Evolutionary conservation across 2,329 filamentous ascomycete species (phyloP).

Genomic region (Xylaria sp.): DNA sequence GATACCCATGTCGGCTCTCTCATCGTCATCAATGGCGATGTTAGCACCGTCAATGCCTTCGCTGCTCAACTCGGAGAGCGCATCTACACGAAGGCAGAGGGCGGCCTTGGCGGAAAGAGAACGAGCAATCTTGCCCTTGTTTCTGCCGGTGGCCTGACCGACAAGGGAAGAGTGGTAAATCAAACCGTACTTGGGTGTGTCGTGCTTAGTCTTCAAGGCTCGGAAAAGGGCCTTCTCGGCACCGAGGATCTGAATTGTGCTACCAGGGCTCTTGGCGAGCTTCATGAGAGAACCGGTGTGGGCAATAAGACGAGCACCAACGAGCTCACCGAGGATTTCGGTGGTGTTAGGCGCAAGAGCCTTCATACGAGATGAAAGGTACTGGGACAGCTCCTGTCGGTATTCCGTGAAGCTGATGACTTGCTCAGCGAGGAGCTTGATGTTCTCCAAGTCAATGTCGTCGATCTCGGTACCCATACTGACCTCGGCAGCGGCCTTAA

Average conservation of each 20-base stretch:
- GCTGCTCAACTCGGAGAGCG: conserved; percentile 70
- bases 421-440: conserved; percentile 84
- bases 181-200: conserved; percentile 96
- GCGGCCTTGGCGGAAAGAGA: conserved; percentile 92
- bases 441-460: conserved; percentile 86
- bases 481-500: conserved; percentile 92
- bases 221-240: conserved; percentile 98
- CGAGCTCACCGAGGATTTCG: conserved; percentile 83
- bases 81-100: conserved; percentile 87
- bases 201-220: conserved; percentile 97
- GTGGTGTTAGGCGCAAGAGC: conserved; percentile 96
- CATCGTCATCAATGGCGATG: conserved; percentile 73
- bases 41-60: conserved; percentile 51
- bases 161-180: conserved; percentile 91
- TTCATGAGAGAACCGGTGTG: conserved; percentile 92
- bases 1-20: conserved; percentile 76
- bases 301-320: conserved; percentile 89
- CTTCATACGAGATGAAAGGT: conserved; percentile 89
- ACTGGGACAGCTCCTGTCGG: conserved; percentile 78
- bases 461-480: conserved; percentile 99
- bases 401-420: conserved; percentile 90
- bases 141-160: conserved; percentile 93
- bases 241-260: conserved; percentile 95
- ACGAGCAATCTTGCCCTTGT: conserved; percentile 99
- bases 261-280: conserved; percentile 89